Conservation (phyloP, 495 filamentous ascomycete genomes). For the Lasiosphaeris hirsuta region DNA sequence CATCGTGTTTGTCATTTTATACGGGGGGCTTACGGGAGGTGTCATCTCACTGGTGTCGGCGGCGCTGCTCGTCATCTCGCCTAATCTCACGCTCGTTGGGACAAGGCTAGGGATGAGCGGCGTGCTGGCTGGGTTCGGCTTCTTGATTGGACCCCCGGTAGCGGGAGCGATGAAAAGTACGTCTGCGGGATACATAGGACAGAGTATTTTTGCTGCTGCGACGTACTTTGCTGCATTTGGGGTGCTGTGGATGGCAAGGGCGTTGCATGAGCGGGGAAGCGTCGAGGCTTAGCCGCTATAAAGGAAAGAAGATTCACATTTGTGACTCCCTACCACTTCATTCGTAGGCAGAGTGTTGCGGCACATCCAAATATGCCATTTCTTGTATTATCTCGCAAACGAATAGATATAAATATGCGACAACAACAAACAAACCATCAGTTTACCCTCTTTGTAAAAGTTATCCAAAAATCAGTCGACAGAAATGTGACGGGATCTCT, state of each 20-base stretch:
- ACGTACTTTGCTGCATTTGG: not conserved
- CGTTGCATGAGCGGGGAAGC: not conserved
- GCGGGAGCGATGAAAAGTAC: slow-evolving; percentile 3
- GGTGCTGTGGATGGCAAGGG: not conserved
- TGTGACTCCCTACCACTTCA: too few species aligned
- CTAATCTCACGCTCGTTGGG: slow-evolving; percentile 28
- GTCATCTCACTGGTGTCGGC: slow-evolving; percentile 35
- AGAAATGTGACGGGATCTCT: slow-evolving; percentile 2
- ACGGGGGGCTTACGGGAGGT: slow-evolving; percentile 40
- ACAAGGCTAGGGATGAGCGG: slow-evolving; percentile 36
- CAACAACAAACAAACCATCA: too few species aligned
- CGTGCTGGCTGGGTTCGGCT: slow-evolving; percentile 12
- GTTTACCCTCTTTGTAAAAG: slow-evolving; percentile 3
- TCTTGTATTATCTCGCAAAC: too few species aligned
- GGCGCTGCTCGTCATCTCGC: slow-evolving; percentile 26
- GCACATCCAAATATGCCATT: too few species aligned
- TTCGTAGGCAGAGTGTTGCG: too few species aligned
- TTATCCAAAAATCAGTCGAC: slow-evolving; percentile 8
- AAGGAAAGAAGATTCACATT: too few species aligned
- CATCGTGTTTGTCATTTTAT: slow-evolving; percentile 38
- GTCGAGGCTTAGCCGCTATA: too few species aligned
- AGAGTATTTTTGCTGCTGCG: not conserved
- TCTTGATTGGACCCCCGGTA: slow-evolving; percentile 5
- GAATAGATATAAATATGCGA: too few species aligned
- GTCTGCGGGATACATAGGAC: not conserved